Percentiles rank a stretch among this genome's conserved stretches.
Conservation (phyloP, 257 asterid genomes). For the Primulina eburnea region DNA sequence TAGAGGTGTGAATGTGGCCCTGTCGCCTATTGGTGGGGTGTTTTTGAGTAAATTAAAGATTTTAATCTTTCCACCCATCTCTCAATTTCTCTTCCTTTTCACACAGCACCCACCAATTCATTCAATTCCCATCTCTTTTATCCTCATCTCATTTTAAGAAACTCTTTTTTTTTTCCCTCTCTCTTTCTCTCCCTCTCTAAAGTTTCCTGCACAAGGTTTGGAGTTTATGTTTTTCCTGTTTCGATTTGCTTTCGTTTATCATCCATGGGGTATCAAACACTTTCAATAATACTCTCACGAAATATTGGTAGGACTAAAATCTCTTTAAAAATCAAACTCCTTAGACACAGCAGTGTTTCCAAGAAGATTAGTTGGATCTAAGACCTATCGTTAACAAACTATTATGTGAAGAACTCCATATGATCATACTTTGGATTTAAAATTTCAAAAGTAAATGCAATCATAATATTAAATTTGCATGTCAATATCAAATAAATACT, state of each 20-base stretch:
- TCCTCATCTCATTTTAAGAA: constrained; percentile 25
- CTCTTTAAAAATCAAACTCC: no score
- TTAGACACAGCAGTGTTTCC: no score
- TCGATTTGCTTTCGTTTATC: constrained; percentile 30
- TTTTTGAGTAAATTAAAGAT: constrained; percentile 41
- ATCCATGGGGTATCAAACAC: no score
- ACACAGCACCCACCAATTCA: constrained; percentile 45
- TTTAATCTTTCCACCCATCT: constrained; percentile 44
- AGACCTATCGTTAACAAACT: no score
- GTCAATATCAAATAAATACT: no score
- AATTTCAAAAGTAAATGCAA: no score
- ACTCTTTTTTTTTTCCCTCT: constrained; percentile 18
- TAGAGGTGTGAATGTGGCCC: constrained; percentile 31
- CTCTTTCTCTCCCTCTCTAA: constrained; percentile 16
- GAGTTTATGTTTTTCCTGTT: background rate
- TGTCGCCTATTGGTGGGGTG: constrained; percentile 29
- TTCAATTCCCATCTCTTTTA: constrained; percentile 26
- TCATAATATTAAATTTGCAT: no score
- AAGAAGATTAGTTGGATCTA: no score
- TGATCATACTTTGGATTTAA: no score
- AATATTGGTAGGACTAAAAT: no score
- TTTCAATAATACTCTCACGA: no score
- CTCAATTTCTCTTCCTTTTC: constrained; percentile 31
- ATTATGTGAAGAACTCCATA: no score
- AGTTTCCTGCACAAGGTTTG: constrained; percentile 28